Base-by-base conservation (phyloP, 345 rosid genomes). In the Heritiera fomes region DNA sequence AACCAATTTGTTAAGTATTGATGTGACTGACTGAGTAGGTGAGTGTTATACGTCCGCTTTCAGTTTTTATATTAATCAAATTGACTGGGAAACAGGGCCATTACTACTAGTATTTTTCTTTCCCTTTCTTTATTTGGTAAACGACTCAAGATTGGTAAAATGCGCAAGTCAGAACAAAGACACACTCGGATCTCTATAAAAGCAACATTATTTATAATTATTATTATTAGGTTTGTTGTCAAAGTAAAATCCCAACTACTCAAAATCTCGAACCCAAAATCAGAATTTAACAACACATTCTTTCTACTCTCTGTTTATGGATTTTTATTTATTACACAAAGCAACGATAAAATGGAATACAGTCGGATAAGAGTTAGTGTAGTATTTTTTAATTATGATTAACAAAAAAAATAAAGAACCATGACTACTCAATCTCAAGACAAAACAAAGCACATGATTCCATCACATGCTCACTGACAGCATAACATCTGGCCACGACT, bases 401-500 rank as follows among this genome's bases (percentile, higher is more conserved):
- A 34, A 34, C 38, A 34, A 66, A 59, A 23, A 61, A 28, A 23
- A 30, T 0, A 30, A 28, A 61, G 1, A 14, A 38, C 14, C 28
- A 23, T 60, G 2, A 10, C 28, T 23, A 10, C 11, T 60, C 3
- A 5, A 45, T 30, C 41, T 28, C n/a, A 5, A 74, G 2, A 60
- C 52, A 50, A 60, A 66, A 59, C 46, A 77, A 40, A 34, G 83
- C 82, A 78, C 83, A 85, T 87, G 91, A 83, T 80, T 41, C 67
- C 58, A 60, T 83, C 91, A 89, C 91, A 89, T 89, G 92, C 75
- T 18, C 79, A 71, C 89, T 87, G 92, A 90, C 92, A 89, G 87
- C 92, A 89, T 87, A 87, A 84, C 87, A 84, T 84, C 89, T 89
- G 90, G 88, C 92, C 92, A 89, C 87, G 86, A 86, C 90, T 70